Conservation (phyloP, 164 flowering plant species). For the Akebia trifoliata region DNA sequence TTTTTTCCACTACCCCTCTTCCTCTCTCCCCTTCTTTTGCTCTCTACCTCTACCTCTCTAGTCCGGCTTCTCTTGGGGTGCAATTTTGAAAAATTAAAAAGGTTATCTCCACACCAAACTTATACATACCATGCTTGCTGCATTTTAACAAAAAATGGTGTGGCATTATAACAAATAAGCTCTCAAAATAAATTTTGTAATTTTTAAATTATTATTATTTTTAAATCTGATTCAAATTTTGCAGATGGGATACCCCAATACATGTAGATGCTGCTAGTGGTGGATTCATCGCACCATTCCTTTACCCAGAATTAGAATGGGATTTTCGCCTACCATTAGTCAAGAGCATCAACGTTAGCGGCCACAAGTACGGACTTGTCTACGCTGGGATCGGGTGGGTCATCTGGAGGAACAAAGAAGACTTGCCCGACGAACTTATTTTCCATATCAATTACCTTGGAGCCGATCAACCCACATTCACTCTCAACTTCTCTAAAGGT, state of each 20-base stretch:
- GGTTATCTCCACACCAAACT: too few species aligned
- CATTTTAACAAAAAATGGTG: too few species aligned
- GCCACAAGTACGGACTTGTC: conserved; percentile 30
- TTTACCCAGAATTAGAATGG: conserved; percentile 31
- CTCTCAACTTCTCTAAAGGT: conserved; percentile 38
- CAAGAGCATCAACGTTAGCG: conserved; percentile 31
- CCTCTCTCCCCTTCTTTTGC: too few species aligned
- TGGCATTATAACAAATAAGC: too few species aligned
- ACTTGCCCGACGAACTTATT: conserved; percentile 29
- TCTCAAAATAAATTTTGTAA: too few species aligned
- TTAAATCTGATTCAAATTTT: too few species aligned
- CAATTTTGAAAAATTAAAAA: too few species aligned
- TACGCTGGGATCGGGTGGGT: conserved; percentile 33
- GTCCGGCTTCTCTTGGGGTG: too few species aligned
- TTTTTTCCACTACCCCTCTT: too few species aligned
- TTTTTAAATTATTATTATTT: too few species aligned
- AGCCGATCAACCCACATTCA: conserved; percentile 33
- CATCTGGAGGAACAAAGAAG: conserved; percentile 31
- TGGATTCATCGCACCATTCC: conserved; percentile 33
- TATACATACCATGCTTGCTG: too few species aligned
- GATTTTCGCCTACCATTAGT: conserved; percentile 29
- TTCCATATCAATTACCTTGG: conserved; percentile 33
- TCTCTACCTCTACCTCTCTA: too few species aligned
- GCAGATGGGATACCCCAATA: conserved; percentile 36
- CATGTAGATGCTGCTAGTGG: conserved; percentile 41